Evolutionary conservation across 2,329 filamentous ascomycete genomes (phyloP), one percentile per base, ranked within the genome.

Genomic region (Diaporthe helianthi): DNA sequence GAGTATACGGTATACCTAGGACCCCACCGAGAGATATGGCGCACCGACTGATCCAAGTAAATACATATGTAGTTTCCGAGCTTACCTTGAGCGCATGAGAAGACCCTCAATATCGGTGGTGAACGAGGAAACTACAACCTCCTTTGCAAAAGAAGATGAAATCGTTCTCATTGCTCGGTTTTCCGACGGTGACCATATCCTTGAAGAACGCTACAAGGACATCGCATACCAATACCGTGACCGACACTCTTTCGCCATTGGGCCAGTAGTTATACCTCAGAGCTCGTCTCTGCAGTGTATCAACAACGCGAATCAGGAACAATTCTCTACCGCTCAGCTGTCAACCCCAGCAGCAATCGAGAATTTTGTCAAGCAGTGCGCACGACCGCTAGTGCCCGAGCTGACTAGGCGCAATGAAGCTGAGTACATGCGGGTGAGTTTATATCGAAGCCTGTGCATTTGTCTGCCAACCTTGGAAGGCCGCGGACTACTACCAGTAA

Each of bases 381-480:
- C 80, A 0, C 72, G 74, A 4, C 80, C 81, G 0, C 65, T 83
- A 22, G 81, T 86, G 9, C 80, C 79, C 0, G 80, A 84, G 66
- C 76, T 86, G 65, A 84, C 81, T 1, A 76, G 83, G 33, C 76
- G 80, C 24, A 85, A 80, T 49, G 84, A 86, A 72, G 71, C 82
- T 69, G 77, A 80, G 29, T 80, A 80, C 67, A 75, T 82, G 31
- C 76, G 79, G 68, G 82, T 82, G 70, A 52, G 74, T 72, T 22
- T 24, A 15, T 29, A 22, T 19, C 10, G 44, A 19, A 13, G 2
- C 19, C 33, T 15, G 15, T 3, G 7, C 13, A 7, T 8, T 44
- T n/a, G 9, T n/a, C 4, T 24, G 17, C 29, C 1, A 19, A n/a
- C n/a, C n/a, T n/a, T n/a, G n/a, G n/a, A n/a, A 31, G 22, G 46